These are phyloP conservation scores for Hirschioporus abietinus DNA, from an alignment of 768 basidiomycete genomes.

Conservation along the genomic window DNA sequence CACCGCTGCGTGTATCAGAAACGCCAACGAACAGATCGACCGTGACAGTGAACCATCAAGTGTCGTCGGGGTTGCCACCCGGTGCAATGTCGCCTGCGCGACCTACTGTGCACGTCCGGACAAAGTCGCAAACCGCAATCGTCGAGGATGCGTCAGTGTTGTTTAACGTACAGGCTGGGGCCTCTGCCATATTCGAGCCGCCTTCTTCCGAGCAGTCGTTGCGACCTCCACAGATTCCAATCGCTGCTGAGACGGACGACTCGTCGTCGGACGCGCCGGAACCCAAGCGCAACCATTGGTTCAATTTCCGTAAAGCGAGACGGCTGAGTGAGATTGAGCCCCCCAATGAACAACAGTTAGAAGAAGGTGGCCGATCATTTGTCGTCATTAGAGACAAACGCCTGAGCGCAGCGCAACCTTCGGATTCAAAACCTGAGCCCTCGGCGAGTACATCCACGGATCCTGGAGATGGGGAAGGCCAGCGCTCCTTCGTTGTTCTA, in stretches of 20 bases:
- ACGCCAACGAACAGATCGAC: constrained; percentile 2
- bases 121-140: constrained; percentile 79
- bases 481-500: constrained; percentile 23
- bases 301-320: constrained; percentile 52
- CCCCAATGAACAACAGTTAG: constrained; percentile 25
- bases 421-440: constrained; percentile 28
- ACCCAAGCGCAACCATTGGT: constrained; percentile 69
- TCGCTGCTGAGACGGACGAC: constrained; percentile 7
- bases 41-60: not conserved
- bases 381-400: constrained; percentile 60
- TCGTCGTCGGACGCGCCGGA: constrained; percentile 17
- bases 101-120: constrained; percentile 47
- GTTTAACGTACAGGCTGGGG: constrained; percentile 8
- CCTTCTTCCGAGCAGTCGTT: not conserved
- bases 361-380: constrained; percentile 49
- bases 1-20: constrained; percentile 9
- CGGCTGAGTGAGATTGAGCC: constrained; percentile 53
- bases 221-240: constrained; percentile 2
- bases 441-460: constrained; percentile 27
- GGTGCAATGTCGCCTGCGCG: constrained; percentile 58
- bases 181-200: not conserved
- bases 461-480: constrained; percentile 16
- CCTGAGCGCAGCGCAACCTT: constrained; percentile 27
- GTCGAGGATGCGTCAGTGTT: constrained; percentile 55
- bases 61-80: constrained; percentile 34